Conservation (phyloP, 106 monocot genomes). For the Allium cepa region DNA sequence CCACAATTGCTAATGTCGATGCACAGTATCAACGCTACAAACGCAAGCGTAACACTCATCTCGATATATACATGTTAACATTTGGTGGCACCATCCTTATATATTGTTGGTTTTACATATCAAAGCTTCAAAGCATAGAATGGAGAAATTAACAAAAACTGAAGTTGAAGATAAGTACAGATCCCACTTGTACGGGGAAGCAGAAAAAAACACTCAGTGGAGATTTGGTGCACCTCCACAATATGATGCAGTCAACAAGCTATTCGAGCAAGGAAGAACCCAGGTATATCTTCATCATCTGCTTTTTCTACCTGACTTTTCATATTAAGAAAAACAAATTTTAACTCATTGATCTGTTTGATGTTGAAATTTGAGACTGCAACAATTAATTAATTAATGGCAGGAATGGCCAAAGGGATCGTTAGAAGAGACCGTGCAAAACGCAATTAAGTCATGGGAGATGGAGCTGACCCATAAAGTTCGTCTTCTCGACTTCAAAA, state of each 20-base stretch:
- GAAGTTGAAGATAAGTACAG: constrained; percentile 2
- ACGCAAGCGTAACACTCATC: no score
- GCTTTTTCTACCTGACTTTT: neutral
- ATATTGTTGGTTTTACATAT: no score
- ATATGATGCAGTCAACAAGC: constrained; percentile 11
- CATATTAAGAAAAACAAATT: neutral
- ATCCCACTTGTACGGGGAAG: constrained; percentile 13
- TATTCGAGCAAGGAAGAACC: constrained; percentile 16
- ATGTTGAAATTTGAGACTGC: neutral
- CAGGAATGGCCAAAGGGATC: constrained; percentile 25
- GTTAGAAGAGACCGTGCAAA: constrained; percentile 69
- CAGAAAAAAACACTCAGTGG: constrained; percentile 9
- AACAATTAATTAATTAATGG: constrained; percentile 2
- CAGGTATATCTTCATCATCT: neutral
- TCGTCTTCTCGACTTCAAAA: constrained; percentile 51
- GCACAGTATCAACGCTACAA: no score
- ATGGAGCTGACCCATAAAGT: constrained; percentile 85
- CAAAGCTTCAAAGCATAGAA: no score
- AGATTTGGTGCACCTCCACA: constrained; percentile 12
- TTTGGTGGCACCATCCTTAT: no score
- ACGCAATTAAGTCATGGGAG: constrained; percentile 76
- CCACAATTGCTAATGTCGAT: no score
- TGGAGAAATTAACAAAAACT: no score
- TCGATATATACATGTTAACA: no score
- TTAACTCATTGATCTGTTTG: neutral